Evolutionary conservation across 2,329 filamentous ascomycete species (phyloP), one percentile per base, ranked within the genome.

Genomic region (Colletotrichum lentis): DNA sequence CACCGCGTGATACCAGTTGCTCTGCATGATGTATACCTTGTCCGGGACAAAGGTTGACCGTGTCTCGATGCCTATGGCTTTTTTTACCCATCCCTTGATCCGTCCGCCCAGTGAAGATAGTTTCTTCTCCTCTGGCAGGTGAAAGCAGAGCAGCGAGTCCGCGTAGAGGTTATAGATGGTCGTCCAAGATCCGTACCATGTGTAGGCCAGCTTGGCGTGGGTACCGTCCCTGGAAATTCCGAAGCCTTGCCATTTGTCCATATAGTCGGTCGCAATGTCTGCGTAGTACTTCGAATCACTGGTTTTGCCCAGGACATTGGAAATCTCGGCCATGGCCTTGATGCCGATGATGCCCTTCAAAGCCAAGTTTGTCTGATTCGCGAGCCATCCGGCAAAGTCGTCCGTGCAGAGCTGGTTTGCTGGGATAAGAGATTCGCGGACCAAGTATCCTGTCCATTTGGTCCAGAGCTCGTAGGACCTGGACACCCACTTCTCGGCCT

Each of bases 131-230:
- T 72, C 73, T 18, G 74, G 75, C 56, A 81, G 83, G 73, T 94
- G 91, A 82, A 96, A 96, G 80, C 92, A 96, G 41, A 96, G 86
- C 24, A 95, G 88, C 84, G 73, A 75, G 75, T 94, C 91, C 27
- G 91, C 90, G 77, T 90, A 95, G 14, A 94, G 83, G 71, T 92
- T 93, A 78, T 94, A 94, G 24, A 94, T 83, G 0, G 91, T 93
- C 7, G 91, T 93, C 91, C 91, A 94, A 58, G 90, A 92, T 16
- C 91, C 91, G 71, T 91, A 91, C 91, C 91, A 94, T 70, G 92
- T 86, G 75, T 95, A 95, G 3, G 91, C 89, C 37, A 95, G 81
- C 76, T 94, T 94, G 35, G 91, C 90, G 74, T 93, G 91, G 0
- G 87, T 87, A 53, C 86, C 84, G 74, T 94, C 91, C 37, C 90